Base-by-base conservation (phyloP, 2,329 filamentous ascomycete genomes). In the Ceratocystis smalleyi region DNA sequence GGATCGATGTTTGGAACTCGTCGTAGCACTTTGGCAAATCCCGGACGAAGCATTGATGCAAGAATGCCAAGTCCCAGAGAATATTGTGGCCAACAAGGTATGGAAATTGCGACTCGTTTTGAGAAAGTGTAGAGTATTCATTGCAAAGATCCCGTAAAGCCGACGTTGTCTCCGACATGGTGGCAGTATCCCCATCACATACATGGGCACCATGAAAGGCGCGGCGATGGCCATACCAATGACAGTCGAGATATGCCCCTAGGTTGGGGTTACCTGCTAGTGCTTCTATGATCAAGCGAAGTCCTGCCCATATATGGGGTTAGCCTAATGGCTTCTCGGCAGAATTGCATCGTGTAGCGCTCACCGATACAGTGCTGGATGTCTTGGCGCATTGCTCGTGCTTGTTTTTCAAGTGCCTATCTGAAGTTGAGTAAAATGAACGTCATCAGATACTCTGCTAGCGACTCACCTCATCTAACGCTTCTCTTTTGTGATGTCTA, bases 31-130 rank as follows among this genome's bases (percentile, higher is more conserved):
- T 72, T 0, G 84, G 85, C 1, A 87, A 73, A 1, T 73, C 67
- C 0, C 81, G 82, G 61, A 86, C 75, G 71, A 88, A 88, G 1
- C 78, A 79, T n/a, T 76, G 73, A 71, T 86, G 84, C 43, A 87
- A 72, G 69, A 86, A 86, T 43, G 82, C 78, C 2, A 88, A 74
- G 68, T 88, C 84, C 1, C 80, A 78, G 67, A 87, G 82, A 66
- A 83, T 76, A 68, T 88, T 87, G 72, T 88, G 84, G 0, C 84
- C 83, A 2, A 87, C 77, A 0, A 87, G 69, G 0, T 45, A 45
- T 22, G 62, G 40, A 1, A 35, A 54, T 19, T 49, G 8, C 5
- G 12, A 2, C 19, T 30, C 19, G 12, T n/a, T 32, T 32, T n/a
- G 12, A 32, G 55, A n/a, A 30, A 27, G 17, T 27, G 30, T 45